Evolutionary conservation across 2,329 filamentous ascomycete genomes (phyloP), one percentile per base, ranked within the genome.

Genomic region (Laburnicola sp.): DNA sequence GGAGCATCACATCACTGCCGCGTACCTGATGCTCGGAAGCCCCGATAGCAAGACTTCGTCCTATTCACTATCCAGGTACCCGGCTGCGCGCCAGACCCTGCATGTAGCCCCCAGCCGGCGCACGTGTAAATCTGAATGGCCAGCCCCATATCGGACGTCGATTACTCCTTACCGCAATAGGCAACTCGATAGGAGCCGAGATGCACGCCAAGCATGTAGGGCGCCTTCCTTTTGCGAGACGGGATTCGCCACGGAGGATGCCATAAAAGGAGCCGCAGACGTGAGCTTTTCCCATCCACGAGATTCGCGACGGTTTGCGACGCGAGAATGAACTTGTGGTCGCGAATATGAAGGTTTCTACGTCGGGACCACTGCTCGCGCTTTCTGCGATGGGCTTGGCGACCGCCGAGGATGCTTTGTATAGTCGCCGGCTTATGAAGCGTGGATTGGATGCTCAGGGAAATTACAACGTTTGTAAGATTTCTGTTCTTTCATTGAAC

Each of bases 391-490:
- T 50, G 46, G 10, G 45, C 50, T 40, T 60, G 47, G 47, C 45
- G 37, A 5, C 34, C 3, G 62, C 65, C 4, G 66, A 71, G 39
- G 67, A 72, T 49, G 55, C 57, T 9, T 54, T 72, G n/a, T 64
- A 65, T 48, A 70, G 64, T 40, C 58, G 53, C 10, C 60, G 65
- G 26, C 49, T 69, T 32, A 36, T 52, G 32, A 72, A 72, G 58
- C 64, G 69, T 45, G 67, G 62, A 10, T 49, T 72, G 11, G 62
- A 70, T 52, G 59, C 58, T 39, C 43, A 70, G 1, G 68, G 66
- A 27, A 67, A 72, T 31, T 72, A 64, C 53, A 72, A 72, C 41
- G 68, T 72, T 40, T 68, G 68, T 71, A 51, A 58, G 66, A 16
- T 16, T 16, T 16, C 16, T 16, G 16, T 16, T 16, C 16, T 16